Conservation (phyloP, 2,329 filamentous ascomycete species). For the Sporothrix phasma region DNA sequence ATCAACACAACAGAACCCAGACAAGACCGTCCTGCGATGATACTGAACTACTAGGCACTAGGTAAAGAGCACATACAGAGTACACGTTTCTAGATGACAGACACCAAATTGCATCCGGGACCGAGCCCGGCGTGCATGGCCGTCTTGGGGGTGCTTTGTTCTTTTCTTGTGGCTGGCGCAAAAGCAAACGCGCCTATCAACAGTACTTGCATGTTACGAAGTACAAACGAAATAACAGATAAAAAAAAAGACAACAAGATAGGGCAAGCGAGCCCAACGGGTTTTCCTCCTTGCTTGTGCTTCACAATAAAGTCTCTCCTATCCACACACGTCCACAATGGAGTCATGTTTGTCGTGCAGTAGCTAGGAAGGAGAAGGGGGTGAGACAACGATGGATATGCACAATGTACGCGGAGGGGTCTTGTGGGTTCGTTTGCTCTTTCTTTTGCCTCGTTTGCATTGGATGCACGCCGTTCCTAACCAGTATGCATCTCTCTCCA, state of each 20-base stretch:
- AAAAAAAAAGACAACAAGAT: too few relatives aligned
- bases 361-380: neutral
- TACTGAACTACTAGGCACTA: neutral
- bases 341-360: neutral
- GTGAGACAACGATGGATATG: neutral
- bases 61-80: neutral
- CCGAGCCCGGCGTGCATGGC: neutral
- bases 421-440: neutral
- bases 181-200: neutral
- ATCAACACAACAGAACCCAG: neutral
- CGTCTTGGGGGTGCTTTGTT: neutral
- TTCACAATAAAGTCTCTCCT: too few relatives aligned
- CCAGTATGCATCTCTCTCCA: neutral
- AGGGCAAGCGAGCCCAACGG: neutral
- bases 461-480: neutral
- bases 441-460: neutral
- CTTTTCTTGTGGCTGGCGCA: neutral
- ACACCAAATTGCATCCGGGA: neutral
- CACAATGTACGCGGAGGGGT: neutral
- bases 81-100: neutral
- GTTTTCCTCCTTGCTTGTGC: neutral
- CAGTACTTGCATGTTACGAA: neutral
- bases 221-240: neutral
- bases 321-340: neutral
- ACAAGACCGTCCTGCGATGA: neutral